Evolutionary conservation across 2,329 filamentous ascomycete species (phyloP), one percentile per base, ranked within the genome.

Genomic region (Aspergillus aculeatinus): DNA sequence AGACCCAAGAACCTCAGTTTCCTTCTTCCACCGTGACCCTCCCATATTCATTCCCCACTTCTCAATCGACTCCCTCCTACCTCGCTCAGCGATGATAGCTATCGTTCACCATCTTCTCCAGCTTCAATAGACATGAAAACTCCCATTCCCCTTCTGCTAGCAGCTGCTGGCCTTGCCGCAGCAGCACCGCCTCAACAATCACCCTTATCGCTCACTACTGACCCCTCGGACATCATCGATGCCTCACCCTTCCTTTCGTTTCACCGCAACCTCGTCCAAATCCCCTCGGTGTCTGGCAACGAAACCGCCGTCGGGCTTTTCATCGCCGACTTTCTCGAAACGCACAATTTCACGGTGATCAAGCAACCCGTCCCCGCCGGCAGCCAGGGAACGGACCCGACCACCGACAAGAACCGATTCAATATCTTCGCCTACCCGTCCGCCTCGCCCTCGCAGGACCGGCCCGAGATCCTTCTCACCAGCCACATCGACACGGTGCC

Each of bases 401-500:
- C 39, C 39, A 7, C 65, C 19, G 53, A 61, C n/a, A 63, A 77
- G 44, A 72, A 76, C 33, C 83, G 89, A 48, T 92, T 89, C 80
- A 96, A 96, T 69, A 81, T 96, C 52, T 80, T 93, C 47, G 92
- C 92, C 2, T 92, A 72, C 57, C 72, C 74, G 2, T 57, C 67
- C 14, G 63, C 63, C 5, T 58, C 60, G 12, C 61, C 59, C 55
- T 51, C 33, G 61, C 64, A 31, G 59, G 65, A 42, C 11, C 48
- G 49, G 10, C 75, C 74, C 4, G 68, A 74, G 48, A 74, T 80
- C 35, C 70, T 80, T 21, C 65, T 80, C 39, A 87, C 87, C 1
- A 92, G 89, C 59, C 92, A 96, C 73, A 94, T 96, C 68, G 93
- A 97, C 69, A 87, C 85, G 2, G 86, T 85, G 47, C 80, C 80